A percentile compares a stretch with the other conserved stretches of the same genome.
Conservation (phyloP, 345 rosid genomes). For the Moricandia arvensis region DNA sequence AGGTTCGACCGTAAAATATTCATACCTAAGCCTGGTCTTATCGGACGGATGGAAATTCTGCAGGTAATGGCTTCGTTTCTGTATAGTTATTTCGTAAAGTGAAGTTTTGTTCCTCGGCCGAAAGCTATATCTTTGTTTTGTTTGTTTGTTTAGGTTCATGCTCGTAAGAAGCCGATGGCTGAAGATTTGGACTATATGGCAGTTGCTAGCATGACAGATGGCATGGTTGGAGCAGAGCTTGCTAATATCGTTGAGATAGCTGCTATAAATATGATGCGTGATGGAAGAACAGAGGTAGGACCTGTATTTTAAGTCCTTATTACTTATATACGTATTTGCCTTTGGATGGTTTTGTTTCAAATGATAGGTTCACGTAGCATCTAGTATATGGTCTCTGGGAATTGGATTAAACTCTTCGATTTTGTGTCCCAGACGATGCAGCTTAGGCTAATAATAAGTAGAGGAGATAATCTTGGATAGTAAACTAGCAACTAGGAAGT, state of each 20-base stretch:
- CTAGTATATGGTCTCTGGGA: too few relatives aligned
- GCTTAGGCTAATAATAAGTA: neutral
- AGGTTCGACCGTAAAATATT: slow-evolving; percentile 80
- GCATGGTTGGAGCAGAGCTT: slow-evolving; percentile 99
- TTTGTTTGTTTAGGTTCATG: slow-evolving; percentile 65
- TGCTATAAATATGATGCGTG: slow-evolving; percentile 91
- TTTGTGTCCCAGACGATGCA: too few relatives aligned
- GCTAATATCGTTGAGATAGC: slow-evolving; percentile 93
- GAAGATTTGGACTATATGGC: slow-evolving; percentile 93
- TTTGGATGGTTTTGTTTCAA: neutral
- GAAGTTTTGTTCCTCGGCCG: neutral
- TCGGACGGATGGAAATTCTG: slow-evolving; percentile 86
- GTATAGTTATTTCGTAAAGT: neutral
- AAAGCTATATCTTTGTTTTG: neutral
- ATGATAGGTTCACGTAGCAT: neutral
- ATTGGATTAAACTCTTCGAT: too few relatives aligned
- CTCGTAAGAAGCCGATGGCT: slow-evolving; percentile 93
- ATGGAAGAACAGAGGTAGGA: slow-evolving; percentile 82
- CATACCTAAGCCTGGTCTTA: slow-evolving; percentile 86
- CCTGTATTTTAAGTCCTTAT: neutral
- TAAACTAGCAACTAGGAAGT: too few relatives aligned
- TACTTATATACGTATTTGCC: neutral
- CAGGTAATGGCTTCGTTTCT: slow-evolving; percentile 45
- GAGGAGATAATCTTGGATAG: too few relatives aligned
- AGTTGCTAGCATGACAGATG: slow-evolving; percentile 87